Evolutionary conservation across 2,329 filamentous ascomycete species (phyloP).

Genomic region (Saccharata proteae): DNA sequence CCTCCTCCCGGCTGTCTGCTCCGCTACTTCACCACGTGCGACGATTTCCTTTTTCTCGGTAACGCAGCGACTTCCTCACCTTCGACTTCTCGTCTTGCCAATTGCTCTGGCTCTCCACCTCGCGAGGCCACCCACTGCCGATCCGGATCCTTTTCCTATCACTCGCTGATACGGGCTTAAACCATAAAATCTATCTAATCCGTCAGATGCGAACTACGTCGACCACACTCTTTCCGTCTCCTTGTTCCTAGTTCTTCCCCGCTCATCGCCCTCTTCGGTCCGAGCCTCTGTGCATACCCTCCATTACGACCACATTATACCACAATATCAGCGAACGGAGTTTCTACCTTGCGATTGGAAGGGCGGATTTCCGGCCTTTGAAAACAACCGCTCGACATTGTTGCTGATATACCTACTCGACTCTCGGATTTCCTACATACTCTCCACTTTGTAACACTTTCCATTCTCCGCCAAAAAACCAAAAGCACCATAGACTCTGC

Average conservation of each 20-base stretch:
- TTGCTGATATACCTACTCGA: conserved; percentile 10
- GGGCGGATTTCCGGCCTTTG: conserved; percentile 16
- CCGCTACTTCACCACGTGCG: conserved; percentile 21
- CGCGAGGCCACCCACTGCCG: conserved; percentile 11
- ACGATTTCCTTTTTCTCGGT: conserved; percentile 20
- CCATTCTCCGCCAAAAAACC: conserved; percentile 10
- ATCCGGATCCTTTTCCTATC: conserved; percentile 15
- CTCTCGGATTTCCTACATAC: conserved; percentile 7
- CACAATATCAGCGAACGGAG: conserved; percentile 21
- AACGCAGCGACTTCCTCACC: conserved; percentile 22
- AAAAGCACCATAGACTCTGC: conserved; percentile 9
- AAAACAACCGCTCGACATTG: conserved; percentile 11
- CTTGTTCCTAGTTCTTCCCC: conserved; percentile 15
- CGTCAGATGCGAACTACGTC: conserved; percentile 30
- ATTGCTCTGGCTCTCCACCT: conserved; percentile 10
- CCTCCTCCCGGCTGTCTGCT: no score
- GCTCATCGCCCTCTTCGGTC: conserved; percentile 6
- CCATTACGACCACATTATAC: conserved; percentile 9
- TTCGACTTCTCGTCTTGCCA: conserved; percentile 17
- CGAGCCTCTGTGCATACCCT: conserved; percentile 9
- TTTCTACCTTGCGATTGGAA: conserved; percentile 12
- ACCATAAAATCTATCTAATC: conserved; percentile 27
- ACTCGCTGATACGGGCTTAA: conserved; percentile 28
- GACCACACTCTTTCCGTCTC: conserved; percentile 32
- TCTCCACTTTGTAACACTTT: conserved; percentile 11